Evolutionary conservation across 1,139 yeast species (phyloP), one percentile per base, ranked within the genome.

Genomic region (Diutina sp.): DNA sequence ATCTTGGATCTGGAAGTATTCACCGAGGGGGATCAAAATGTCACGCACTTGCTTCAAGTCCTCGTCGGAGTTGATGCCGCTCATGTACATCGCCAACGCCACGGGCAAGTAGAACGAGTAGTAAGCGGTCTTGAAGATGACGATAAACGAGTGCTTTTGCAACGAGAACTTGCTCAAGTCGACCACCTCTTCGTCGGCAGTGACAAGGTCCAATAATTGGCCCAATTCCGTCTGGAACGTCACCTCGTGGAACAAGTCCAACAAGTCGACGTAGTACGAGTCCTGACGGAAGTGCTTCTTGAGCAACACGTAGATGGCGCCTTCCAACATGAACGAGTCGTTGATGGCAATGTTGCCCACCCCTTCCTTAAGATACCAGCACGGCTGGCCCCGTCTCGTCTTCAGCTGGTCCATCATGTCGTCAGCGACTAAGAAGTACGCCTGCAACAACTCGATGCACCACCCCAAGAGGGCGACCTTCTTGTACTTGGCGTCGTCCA

Each of bases 141-240:
- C 98, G 69, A 95, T 95, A 70, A 90, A 93, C 47, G 96, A 88
- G 71, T 95, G 98, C 73, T 91, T 93, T 55, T 79, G 84, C 63
- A 93, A 79, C 3, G 96, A 83, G 69, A 93, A 95, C 72, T 89
- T 90, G 69, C 79, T 76, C 66, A 95, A 80, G 71, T 95, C 97
- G 58, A 93, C 97, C 60, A 79, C 79, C 66, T 91, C 96, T 72
- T 93, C 99, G 61, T 97, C 99, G 28, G 99, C 98, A 57, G 99
- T 95, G 67, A 91, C 87, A 66, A 95, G 80, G 71, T 95, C 99
- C 63, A 93, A 76, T 67, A 93, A 80, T 75, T 95, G 99, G 63
- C 99, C 99, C 67, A 91, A 79, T 72, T 95, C 99, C 25, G 99
- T 95, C 74, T 90, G 96, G 83, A 93, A 90, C 47, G 99, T 93